Base-by-base conservation (phyloP, 805 yeast species). In the Metschnikowia shivogae region DNA sequence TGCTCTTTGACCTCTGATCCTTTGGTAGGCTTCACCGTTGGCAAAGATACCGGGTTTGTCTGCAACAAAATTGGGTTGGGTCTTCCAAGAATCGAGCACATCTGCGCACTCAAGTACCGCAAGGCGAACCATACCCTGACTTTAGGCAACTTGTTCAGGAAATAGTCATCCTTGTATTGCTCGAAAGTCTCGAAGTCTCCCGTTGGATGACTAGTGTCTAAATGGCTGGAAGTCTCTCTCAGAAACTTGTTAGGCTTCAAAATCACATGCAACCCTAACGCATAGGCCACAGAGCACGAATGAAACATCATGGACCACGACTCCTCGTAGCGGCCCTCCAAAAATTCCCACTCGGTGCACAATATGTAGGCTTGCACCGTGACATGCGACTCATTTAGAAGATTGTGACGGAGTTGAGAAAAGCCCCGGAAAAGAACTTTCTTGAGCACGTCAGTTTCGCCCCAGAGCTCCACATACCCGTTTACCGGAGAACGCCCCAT, bases 291-390 rank as follows among this genome's bases (percentile, higher is more conserved):
- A 13, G 79, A 66, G 34, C 77, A 76, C 19, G 72, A 59, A 48
- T 71, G 76, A 49, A 76, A 77, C 61, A 77, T 60, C 62, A 72
- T 65, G 19, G 72, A 68, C 82, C 82, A 77, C 44, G 76, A 64
- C 47, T 73, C 73, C 52, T 77, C 82, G 50, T 73, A 74, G 39
- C 70, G 68, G 45, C 72, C 76, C 50, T 74, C 72, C 41, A 66
- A 68, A 48, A 75, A 76, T 42, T 72, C 65, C 65, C 73, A 76
- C 52, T 76, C 81, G 20, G 78, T 72, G 49, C 77, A 77, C 39
- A 77, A 60, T 6, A 76, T 72, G 48, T 75, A 75, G 2, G 79
- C 70, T 50, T 74, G 72, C 20, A 77, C 65, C 4, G 79, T 73
- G n/a, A 68, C 59, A 6, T 71, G 64, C 1, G 80, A 72, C 53